Base-by-base conservation (phyloP, 1,139 yeast genomes). In the Yamadazyma epiphylla region DNA sequence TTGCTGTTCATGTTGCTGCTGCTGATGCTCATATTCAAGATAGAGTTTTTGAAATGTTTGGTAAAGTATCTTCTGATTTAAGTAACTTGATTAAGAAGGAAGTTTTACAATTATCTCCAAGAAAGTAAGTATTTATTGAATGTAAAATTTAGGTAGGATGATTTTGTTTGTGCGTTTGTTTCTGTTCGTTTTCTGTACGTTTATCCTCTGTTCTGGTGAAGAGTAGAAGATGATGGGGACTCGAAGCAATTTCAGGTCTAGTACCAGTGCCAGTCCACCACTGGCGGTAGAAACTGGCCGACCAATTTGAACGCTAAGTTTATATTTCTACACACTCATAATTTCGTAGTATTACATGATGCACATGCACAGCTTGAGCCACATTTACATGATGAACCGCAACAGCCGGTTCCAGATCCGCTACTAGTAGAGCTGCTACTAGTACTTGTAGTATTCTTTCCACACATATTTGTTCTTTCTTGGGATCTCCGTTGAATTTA, bases 11-110 rank as follows among this genome's bases (percentile, higher is more conserved):
- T 56, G 82, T 76, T 27, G 51, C 70, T 26, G 74, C 58, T 46
- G 95, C 96, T 22, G 74, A 75, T 45, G 80, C 84, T 33, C 74
- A 70, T 33, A 77, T 87, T 45, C 95, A 85, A 68, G 88, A 86
- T 54, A 69, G 81, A 43, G 94, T 86, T 23, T 72, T 82, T 50
- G 86, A 72, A 39, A 76, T 82, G 76, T 89, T 89, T 56, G 54
- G 71, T 39, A 80, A 80, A 62, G 94, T 88, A 32, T 71, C 77
- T 49, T 69, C 76, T 31, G 80, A 74, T 36, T 74, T 89, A 55
- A 86, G 57, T 38, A 55, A 48, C 27, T 52, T 52, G 43, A 74
- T 88, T 53, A 78, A 79, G 60, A 74, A 68, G 50, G 91, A 81
- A 54, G 65, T 74, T 33, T 63, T 72, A 47, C 61, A 72, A 55